phyloP scores from a whole-genome alignment of 768 basidiomycete species.

The Atractiella rhizophila region DNA sequence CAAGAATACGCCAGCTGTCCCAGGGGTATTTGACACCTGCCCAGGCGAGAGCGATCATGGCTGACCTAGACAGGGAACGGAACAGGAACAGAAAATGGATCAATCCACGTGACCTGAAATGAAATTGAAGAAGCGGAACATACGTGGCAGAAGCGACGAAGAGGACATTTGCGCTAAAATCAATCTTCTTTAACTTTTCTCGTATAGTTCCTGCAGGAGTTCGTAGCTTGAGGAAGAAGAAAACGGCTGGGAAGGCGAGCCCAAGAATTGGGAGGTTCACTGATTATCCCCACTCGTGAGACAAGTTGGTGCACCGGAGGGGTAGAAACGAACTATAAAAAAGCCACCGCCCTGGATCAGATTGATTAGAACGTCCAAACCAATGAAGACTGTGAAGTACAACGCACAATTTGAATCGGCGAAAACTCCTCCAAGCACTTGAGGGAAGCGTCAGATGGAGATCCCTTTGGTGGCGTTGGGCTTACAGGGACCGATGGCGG shows the following conservation, averaged over 20 bases:
- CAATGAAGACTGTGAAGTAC: background rate
- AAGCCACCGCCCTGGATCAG: background rate
- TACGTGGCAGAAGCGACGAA: slow-evolving; percentile 17
- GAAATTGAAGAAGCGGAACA: background rate
- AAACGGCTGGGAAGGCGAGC: slow-evolving; percentile 10
- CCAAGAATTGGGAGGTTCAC: slow-evolving; percentile 10
- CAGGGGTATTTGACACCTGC: slow-evolving; percentile 28
- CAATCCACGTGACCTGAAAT: background rate
- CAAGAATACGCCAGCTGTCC: slow-evolving; percentile 23
- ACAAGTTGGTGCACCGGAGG: slow-evolving; percentile 2
- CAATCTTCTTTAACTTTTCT: slow-evolving; percentile 13
- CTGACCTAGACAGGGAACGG: no score
- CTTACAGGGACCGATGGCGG: slow-evolving; percentile 8
- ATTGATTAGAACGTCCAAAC: background rate
- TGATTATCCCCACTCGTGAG: background rate
- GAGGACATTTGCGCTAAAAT: slow-evolving; percentile 23
- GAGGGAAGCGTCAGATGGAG: slow-evolving; percentile 10
- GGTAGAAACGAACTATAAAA: slow-evolving; percentile 12
- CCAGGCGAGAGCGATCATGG: slow-evolving; percentile 29
- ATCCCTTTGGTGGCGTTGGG: no score
- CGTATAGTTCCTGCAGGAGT: slow-evolving; percentile 22
- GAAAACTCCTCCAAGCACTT: slow-evolving; percentile 11
- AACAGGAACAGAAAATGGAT: background rate
- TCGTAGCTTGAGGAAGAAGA: slow-evolving; percentile 11
- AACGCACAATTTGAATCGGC: slow-evolving; percentile 7